Evolutionary conservation across 768 basidiomycete genomes (phyloP), one percentile per base, ranked within the genome.

Genomic region (Tylopilus sp.): DNA sequence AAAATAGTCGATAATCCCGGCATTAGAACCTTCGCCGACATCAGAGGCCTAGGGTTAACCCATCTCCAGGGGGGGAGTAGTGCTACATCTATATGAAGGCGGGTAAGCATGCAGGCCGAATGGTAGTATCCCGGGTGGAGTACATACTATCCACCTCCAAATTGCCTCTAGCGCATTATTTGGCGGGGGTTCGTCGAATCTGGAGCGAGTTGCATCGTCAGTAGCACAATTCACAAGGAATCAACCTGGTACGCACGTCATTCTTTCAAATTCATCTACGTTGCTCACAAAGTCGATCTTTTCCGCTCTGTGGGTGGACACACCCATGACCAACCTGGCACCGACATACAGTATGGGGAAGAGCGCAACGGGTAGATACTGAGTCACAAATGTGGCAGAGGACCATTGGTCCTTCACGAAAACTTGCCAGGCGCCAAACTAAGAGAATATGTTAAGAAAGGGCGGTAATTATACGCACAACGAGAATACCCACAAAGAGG

Each of bases 311-410:
- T 5, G 3, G 30, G 30, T 31, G 9, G 3, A 4, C 30, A 31
- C 30, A 4, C 9, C 9, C 30, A 31, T 31, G 4, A 31, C 9
- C 30, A 41, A 4, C 44, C 56, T 69, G 40, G 60, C 57, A 22
- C 50, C 63, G 18, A 75, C 3, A 62, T 74, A 82, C 11, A 82
- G 56, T 36, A 78, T 36, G 17, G 78, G 78, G 71, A 81, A 79
- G 46, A 77, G 58, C 31, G 59, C 57, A 50, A 76, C 55, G 9
- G 75, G 73, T 28, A 75, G 36, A 49, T 77, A 38, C n/a, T 38
- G 36, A 18, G 30, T 31, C 30, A 38, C n/a, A 18, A 38, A 38
- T 11, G 7, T 8, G 4, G 1, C n/a, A 18, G n/a, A 6, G 36
- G 36, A 38, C 36, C 36, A 38, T 1, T 18, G 3, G 10, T 9